Evolutionary conservation across 257 asterid genomes (phyloP), one percentile per base, ranked within the genome.

Genomic region (Fraxinus cuspidata): DNA sequence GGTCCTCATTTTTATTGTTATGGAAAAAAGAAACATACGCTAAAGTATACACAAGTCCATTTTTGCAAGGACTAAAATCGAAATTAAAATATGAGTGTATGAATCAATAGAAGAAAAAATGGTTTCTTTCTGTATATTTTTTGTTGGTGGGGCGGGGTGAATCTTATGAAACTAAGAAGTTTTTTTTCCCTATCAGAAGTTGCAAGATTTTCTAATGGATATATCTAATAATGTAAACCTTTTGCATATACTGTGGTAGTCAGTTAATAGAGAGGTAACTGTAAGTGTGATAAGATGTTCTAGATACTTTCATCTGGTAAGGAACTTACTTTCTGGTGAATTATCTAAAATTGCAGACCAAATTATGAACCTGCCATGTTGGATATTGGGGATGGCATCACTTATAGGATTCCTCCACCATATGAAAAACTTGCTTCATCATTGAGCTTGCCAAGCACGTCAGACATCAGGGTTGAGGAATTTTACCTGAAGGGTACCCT

Each of bases 401-500:
- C 97, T 5, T 96, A 96, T 81, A 89, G 93, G 80, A 96, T 96
- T 79, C 98, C 99, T 77, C 95, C 80, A 60, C 94, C 98, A 19
- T 96, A 90, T 80, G 98, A 92, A 83, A 92, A 93, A 83, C 76
- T 96, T 70, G 85, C 96, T 27, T 76, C 92, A 67, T 83, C 90
- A 69, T 79, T 96, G 81, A 89, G 82, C 85, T 87, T 96, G 83
- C 99, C 98, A 19, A 84, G 89, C 74, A 84, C 84, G 86, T 77
- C 97, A 72, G 97, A 93, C 81, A 90, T 96, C 78, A 90, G 75
- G 74, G 97, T 96, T 74, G 97, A 92, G 80, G 99, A 96, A 80
- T 86, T 88, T 90, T 96, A 89, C 89, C 89, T 96, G 73, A 91
- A 88, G 92, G 98, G 99, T 51, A 92, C 99, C 83, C 99, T 96